A percentile compares a stretch with the other conserved stretches of the same genome.
These are phyloP conservation scores for Emmonsiellopsis sp. DNA, from an alignment of 2,329 filamentous ascomycete genomes.

Conservation along the genomic window DNA sequence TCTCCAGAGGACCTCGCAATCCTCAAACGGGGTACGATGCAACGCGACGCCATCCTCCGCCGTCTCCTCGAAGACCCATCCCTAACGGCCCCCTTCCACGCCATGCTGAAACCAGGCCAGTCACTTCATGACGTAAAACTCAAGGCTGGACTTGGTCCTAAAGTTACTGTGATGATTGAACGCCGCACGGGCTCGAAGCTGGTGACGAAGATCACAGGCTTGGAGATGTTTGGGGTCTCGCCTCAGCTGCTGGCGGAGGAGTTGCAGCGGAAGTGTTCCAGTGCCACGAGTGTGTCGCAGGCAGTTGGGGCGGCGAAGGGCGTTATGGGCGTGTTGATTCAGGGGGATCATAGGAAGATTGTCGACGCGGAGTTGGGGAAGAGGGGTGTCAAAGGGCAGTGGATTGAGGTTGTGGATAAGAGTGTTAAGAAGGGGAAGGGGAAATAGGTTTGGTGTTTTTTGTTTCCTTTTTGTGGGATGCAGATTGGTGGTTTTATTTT, in stretches of 20 bases:
- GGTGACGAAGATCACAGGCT: conserved; percentile 51
- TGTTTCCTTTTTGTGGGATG: background rate
- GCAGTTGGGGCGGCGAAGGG: conserved; percentile 53
- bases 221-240: conserved; percentile 54
- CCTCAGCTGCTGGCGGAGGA: conserved; percentile 55
- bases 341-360: conserved; percentile 55
- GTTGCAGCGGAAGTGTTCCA: conserved; percentile 57
- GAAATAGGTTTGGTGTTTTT: background rate
- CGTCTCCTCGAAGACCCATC: conserved; percentile 43
- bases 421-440: conserved; percentile 51
- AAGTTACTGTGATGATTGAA: conserved; percentile 51
- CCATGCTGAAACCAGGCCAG: conserved; percentile 40
- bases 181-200: conserved; percentile 58
- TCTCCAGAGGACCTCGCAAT: conserved; percentile 47
- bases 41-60: conserved; percentile 52
- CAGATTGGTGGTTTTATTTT: background rate
- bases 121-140: conserved; percentile 43
- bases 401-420: conserved; percentile 58
- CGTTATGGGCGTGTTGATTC: conserved; percentile 57
- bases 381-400: conserved; percentile 49
- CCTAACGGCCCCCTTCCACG: conserved; percentile 46
- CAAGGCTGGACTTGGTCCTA: conserved; percentile 51
- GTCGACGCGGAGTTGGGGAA: conserved; percentile 50
- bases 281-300: conserved; percentile 56
- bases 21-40: conserved; percentile 47